Base-by-base conservation (phyloP, 2,329 filamentous ascomycete species). In the Alternaria gaisen region DNA sequence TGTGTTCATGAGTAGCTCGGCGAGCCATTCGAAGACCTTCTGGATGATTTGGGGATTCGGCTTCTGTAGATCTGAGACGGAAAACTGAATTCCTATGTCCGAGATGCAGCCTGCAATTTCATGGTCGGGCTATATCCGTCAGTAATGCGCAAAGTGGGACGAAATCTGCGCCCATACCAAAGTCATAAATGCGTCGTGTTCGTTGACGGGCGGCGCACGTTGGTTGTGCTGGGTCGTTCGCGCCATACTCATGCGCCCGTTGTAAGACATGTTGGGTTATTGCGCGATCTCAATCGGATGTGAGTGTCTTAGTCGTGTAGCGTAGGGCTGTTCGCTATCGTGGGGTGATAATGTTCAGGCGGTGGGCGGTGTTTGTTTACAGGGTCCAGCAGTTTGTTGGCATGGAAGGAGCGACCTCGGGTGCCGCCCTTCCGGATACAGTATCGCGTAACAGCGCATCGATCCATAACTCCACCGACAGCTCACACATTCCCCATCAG, bases 41-140 rank as follows among this genome's bases (percentile, higher is more conserved):
- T 99, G 95, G 55, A 98, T 94, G 74, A 97, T 93, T 62, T 94
- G 88, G 3, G 95, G 91, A 72, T 97, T 97, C 5, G 95, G 95
- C 76, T 97, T 98, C 71, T 94, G 89, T 41, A 99, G 86, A 80
- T 99, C 94, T 63, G 91, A 87, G 18, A 94, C 84, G 36, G 88
- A 91, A 79, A 98, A 97, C 28, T 88, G 89, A 72, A 98, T 94
- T 60, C 94, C 94, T 73, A 98, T 97, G 78, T 98, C 95, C 73
- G 91, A 95, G 82, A 99, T 97, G 80, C 95, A 99, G 77, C 92
- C 93, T 70, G 94, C 94, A 63, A 99, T 97, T 79, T 99, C 95
- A 64, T 83, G 81, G 66, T 89, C 87, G 48, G 86, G 83, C 87
- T 90, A 53, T 11, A n/a, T 5, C 5, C 14, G 60, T 75, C 57